Percentiles rank a stretch among this genome's conserved stretches.
Evolutionary conservation across 2,329 filamentous ascomycete species (phyloP).

Genomic region (Fusarium robinianum): DNA sequence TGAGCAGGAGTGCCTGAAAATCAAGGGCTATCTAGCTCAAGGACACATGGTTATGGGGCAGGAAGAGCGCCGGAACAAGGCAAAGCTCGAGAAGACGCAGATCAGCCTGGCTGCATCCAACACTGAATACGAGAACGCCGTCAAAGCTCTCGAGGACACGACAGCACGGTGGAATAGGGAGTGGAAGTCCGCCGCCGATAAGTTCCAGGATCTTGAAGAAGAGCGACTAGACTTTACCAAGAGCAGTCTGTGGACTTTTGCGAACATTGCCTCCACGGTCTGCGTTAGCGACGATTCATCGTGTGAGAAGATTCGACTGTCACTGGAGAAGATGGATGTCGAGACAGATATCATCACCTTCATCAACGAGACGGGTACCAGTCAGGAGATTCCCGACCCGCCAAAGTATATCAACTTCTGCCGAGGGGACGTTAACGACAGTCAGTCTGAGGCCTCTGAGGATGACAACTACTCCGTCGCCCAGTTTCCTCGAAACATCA

Average conservation of each 20-base stretch:
- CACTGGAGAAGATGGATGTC: constrained; percentile 93
- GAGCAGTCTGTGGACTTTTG: constrained; percentile 96
- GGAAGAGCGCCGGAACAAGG: constrained; percentile 98
- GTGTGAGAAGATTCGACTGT: constrained; percentile 93
- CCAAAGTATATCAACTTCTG: constrained; percentile 99
- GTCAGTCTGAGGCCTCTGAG: constrained; percentile 79
- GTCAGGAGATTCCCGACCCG: constrained; percentile 95
- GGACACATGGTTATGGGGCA: constrained; percentile 99
- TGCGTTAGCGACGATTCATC: constrained; percentile 97
- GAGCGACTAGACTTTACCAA: constrained; percentile 97
- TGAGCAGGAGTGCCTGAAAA: constrained; percentile 96
- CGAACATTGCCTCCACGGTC: constrained; percentile 94
- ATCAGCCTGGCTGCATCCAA: constrained; percentile 91
- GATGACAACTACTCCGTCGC: constrained; percentile 93
- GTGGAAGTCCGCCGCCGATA: constrained; percentile 97
- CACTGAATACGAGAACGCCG: constrained; percentile 88
- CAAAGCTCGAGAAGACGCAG: constrained; percentile 97
- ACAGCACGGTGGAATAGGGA: constrained; percentile 96
- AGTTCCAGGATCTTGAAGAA: constrained; percentile 98
- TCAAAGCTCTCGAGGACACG: constrained; percentile 93
- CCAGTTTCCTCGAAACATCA: constrained; percentile 93
- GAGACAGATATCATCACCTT: constrained; percentile 91
- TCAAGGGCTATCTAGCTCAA: constrained; percentile 97
- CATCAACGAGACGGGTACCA: constrained; percentile 86
- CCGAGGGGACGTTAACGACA: constrained; percentile 81